Conservation (phyloP, 208 protist species). For the Vickermania spadyakhi region DNA sequence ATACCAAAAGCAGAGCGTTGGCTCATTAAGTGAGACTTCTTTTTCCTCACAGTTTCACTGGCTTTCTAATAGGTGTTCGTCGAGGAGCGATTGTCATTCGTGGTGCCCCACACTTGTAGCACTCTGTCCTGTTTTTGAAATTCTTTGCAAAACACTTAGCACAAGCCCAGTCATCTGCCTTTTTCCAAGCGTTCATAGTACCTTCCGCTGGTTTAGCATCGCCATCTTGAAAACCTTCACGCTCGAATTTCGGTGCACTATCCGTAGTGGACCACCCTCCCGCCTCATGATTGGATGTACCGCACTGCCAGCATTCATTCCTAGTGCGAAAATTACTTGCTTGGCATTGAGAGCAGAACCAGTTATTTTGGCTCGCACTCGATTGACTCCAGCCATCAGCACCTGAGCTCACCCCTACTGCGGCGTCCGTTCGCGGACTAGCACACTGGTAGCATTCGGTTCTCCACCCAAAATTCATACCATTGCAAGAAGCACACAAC, state of each 20-base stretch:
- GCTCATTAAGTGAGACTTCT: not conserved
- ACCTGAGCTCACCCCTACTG: constrained; percentile 1
- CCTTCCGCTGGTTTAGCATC: constrained; percentile 23
- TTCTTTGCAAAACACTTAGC: constrained; percentile 83
- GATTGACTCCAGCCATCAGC: not conserved
- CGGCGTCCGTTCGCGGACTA: constrained; percentile 6
- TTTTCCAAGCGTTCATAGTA: constrained; percentile 29
- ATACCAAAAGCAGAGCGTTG: constrained; percentile 1
- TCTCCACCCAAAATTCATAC: constrained; percentile 63
- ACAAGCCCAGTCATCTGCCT: constrained; percentile 62
- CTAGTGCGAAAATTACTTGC: constrained; percentile 84
- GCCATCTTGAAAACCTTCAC: constrained; percentile 68
- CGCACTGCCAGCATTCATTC: constrained; percentile 74
- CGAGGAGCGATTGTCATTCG: constrained; percentile 33
- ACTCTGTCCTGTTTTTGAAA: constrained; percentile 46
- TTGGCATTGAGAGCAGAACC: constrained; percentile 64
- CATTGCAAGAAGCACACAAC: constrained; percentile 56
- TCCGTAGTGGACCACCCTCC: constrained; percentile 14
- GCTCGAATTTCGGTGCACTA: constrained; percentile 33
- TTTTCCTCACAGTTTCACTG: constrained; percentile 77
- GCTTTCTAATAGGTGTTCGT: constrained; percentile 36
- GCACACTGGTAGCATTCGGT: constrained; percentile 67
- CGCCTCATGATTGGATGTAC: constrained; percentile 20
- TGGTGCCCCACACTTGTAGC: constrained; percentile 70
- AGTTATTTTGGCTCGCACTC: constrained; percentile 53